A percentile compares a stretch with the other conserved stretches of the same genome.
phyloP scores from a whole-genome alignment of 2,329 filamentous ascomycete species.

The Neobulgaria alba region DNA sequence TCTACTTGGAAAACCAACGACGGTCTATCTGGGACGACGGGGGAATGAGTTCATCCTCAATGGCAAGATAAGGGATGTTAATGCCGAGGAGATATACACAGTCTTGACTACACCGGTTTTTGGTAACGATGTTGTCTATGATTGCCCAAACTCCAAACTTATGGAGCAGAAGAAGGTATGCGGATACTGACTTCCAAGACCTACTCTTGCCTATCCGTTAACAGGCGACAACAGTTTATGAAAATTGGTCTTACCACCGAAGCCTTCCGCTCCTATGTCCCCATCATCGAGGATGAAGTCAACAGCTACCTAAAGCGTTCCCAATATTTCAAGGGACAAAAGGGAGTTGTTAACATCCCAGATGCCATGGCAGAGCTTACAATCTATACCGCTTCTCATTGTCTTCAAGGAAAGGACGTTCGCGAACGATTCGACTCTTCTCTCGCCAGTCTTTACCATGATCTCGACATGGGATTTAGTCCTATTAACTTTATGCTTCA shows the following conservation, averaged over 20 bases:
- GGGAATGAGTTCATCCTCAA: slow-evolving; percentile 91
- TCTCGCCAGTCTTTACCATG: slow-evolving; percentile 76
- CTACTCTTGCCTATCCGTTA: not conserved
- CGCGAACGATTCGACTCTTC: slow-evolving; percentile 71
- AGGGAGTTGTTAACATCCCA: slow-evolving; percentile 63
- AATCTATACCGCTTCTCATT: slow-evolving; percentile 81
- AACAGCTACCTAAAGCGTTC: slow-evolving; percentile 62
- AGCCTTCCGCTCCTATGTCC: slow-evolving; percentile 67
- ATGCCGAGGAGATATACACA: slow-evolving; percentile 83
- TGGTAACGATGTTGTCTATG: slow-evolving; percentile 80
- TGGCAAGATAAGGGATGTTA: slow-evolving; percentile 81
- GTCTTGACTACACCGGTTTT: slow-evolving; percentile 67
- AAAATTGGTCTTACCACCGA: slow-evolving; percentile 71
- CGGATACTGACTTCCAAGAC: not conserved
- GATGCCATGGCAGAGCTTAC: slow-evolving; percentile 77
- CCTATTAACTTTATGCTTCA: slow-evolving; percentile 86
- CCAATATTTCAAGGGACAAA: slow-evolving; percentile 56
- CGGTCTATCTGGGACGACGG: slow-evolving; percentile 70
- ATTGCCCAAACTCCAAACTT: slow-evolving; percentile 82
- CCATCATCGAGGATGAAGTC: slow-evolving; percentile 68
- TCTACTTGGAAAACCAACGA: slow-evolving; percentile 81
- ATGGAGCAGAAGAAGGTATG: slow-evolving; percentile 93
- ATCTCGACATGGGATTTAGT: slow-evolving; percentile 83
- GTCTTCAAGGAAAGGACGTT: slow-evolving; percentile 77
- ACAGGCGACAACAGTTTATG: slow-evolving; percentile 50